Base-by-base conservation (phyloP, 2,329 filamentous ascomycete species). In the Hortaea werneckii region DNA sequence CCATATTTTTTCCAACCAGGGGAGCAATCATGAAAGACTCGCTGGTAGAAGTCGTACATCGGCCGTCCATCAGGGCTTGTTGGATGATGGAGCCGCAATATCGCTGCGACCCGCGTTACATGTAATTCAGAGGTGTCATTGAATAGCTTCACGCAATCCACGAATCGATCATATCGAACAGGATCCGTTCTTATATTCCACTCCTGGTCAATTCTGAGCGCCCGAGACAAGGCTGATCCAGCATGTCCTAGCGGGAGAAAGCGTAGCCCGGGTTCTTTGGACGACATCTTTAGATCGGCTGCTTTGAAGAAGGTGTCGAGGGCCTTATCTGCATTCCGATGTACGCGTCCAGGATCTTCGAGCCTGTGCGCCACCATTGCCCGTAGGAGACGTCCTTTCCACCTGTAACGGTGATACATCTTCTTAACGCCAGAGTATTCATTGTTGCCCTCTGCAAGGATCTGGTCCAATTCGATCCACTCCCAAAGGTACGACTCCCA, bases 401-500 rank as follows among this genome's bases (percentile, higher is more conserved):
- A 59, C 7, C 48, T 44, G 43, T 54, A 53, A 11, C 27, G 35
- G 30, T 49, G 32, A 6, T 13, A 27, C 32, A 28, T 20, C 29
- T 12, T 35, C 8, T 29, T 43, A 12, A n/a, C 10, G 39, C 9
- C 26, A 13, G 42, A 9, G n/a, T 29, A 40, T 9, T 28, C 28
- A 6, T 6, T 11, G 12, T 42, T 4, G 4, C n/a, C n/a, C 4
- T 8, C 39, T 3, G 44, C 44, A 5, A 46, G 20, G 1, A 20
- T 29, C n/a, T 51, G 40, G 42, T 60, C 58, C 7, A 54, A 37
- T 3, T 55, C 43, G 1, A 64, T 34, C 56, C 57, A 61, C 10
- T 58, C 48, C 60, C 59, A 64, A 1, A 64, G 42, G 13, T 51
- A 50, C 6, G 57, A 42, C 30, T 61, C 56, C 6, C 46, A 48